These are phyloP conservation scores for Oryza australiensis DNA, from an alignment of 176 grass and related monocot genomes.

Conservation along the genomic window DNA sequence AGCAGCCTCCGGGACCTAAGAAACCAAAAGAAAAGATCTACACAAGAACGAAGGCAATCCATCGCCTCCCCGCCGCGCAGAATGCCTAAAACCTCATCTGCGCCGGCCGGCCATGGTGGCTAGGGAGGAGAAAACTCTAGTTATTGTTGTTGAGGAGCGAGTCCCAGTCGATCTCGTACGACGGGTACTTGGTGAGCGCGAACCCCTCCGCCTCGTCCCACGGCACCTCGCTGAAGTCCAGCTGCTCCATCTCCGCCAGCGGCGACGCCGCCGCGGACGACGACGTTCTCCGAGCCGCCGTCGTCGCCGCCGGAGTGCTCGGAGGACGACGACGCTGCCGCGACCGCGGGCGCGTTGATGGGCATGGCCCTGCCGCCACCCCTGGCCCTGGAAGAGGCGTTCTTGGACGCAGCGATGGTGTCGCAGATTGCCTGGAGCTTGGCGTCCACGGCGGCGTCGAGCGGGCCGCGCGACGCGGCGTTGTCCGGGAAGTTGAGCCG, in stretches of 20 bases:
- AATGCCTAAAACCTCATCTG: constrained; percentile 53
- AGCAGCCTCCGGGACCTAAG: constrained; percentile 5
- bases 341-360: neutral
- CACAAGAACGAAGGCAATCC: constrained; percentile 14
- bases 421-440: constrained; percentile 70
- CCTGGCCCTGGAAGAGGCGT: neutral
- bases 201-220: constrained; percentile 59
- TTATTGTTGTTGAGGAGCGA: constrained; percentile 41
- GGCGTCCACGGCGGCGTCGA: constrained; percentile 45
- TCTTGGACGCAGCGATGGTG: constrained; percentile 41
- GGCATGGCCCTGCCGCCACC: neutral
- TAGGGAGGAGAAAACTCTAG: neutral
- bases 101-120: constrained; percentile 12
- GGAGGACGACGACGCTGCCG: neutral
- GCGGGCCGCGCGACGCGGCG: constrained; percentile 23
- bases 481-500: constrained; percentile 59
- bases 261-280: neutral
- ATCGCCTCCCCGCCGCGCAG: constrained; percentile 10
- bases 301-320: constrained; percentile 16
- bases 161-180: constrained; percentile 62
- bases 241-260: constrained; percentile 32
- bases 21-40: neutral
- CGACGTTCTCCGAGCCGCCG: constrained; percentile 12
- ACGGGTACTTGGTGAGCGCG: constrained; percentile 48
- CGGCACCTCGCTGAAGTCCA: constrained; percentile 50